Base-by-base conservation (phyloP, 306 rosid species). In the Glycyrrhiza uralensis region DNA sequence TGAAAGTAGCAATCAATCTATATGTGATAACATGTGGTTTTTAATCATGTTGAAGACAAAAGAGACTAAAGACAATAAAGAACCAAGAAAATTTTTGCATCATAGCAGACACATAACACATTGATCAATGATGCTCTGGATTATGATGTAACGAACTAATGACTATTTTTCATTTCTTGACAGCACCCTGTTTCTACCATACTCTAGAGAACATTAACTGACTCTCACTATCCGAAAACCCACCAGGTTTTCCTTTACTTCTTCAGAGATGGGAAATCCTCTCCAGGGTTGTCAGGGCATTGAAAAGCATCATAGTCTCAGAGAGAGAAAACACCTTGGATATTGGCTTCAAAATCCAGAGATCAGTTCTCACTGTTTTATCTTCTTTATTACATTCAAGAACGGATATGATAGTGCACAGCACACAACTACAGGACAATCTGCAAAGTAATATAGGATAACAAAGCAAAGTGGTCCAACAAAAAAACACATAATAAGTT, bases 321-420 rank as follows among this genome's bases (percentile, higher is more conserved):
- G 8, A 1, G 12, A 69, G 19, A 67, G 10, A 73, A 35, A 58
- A 47, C 41, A 20, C 32, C n/a, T 51, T 41, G 17, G 33, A 33
- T 49, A 60, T 46, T 63, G 44, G 46, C 78, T 39, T 64, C 65
- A 65, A 60, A 55, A 64, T 65, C 59, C 39, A 65, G 61, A 44
- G 47, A 66, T 42, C 66, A 71, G 29, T 59, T 63, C 38, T 44
- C 44, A 54, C 29, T 18, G 28, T 51, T 50, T 59, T 74, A 35
- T 57, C 29, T 23, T 50, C 52, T 33, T 51, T 60, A 42, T 56
- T 6, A 33, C 44, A 50, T 52, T 62, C 35, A 28, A 45, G 64
- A 63, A 61, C 54, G 39, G 64, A 36, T 38, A 58, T 52, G 46
- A 19, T 23, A 10, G 66, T 38, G 32, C 38, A 54, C 45, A 60